Conservation (phyloP, 176 grass and related monocot genomes). For the Areca catechu region DNA sequence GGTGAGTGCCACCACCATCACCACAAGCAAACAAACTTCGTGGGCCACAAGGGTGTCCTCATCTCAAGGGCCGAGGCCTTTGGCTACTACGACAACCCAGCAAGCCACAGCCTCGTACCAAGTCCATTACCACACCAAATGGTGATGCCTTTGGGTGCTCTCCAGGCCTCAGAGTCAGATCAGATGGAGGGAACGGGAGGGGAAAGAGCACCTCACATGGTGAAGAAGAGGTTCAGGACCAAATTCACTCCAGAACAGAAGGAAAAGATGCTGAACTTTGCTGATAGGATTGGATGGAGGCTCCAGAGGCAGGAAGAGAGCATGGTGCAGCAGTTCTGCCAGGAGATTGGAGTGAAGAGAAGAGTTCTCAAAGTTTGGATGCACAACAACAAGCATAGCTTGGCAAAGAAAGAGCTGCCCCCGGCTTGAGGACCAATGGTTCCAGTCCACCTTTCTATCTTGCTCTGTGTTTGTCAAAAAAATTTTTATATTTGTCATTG, state of each 20-base stretch:
- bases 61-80: not conserved
- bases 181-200: not conserved
- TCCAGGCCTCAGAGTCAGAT: not conserved
- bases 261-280: slow-evolving; percentile 7
- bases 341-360: too few species aligned
- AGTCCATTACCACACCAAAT: slow-evolving; percentile 1
- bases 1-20: not conserved
- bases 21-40: not conserved
- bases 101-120: slow-evolving; percentile 2
- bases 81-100: not conserved
- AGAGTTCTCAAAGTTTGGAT: slow-evolving; percentile 1
- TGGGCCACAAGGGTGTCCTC: too few species aligned
- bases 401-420: not conserved
- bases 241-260: slow-evolving; percentile 8
- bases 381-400: not conserved
- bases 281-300: not conserved
- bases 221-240: not conserved
- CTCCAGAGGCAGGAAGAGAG: not conserved
- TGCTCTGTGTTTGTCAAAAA: too few species aligned
- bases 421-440: not conserved
- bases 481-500: too few species aligned
- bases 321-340: too few species aligned
- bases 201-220: not conserved
- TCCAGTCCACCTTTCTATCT: too few species aligned
- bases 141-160: slow-evolving; percentile 7